Conservation (phyloP, 768 basidiomycete genomes). For the Russula ochroleuca region DNA sequence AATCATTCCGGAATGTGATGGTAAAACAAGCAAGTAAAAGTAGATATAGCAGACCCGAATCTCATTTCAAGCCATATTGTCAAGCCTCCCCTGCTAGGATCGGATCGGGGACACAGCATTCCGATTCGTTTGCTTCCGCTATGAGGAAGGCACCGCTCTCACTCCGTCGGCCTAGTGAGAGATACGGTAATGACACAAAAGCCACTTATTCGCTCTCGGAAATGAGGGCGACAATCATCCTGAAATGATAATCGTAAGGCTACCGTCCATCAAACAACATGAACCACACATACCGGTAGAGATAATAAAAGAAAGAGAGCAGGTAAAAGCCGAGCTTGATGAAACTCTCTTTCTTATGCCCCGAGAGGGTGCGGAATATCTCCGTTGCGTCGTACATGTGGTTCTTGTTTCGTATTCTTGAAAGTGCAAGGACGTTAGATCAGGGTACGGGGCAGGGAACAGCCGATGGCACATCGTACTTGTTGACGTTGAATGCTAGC, state of each 20-base stretch:
- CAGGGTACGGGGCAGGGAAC: background rate
- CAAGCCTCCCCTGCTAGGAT: conserved; percentile 7
- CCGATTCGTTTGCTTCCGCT: conserved; percentile 10
- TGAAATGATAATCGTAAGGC: conserved; percentile 25
- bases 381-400: conserved; percentile 99
- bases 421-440: conserved; percentile 1
- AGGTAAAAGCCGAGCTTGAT: conserved; percentile 93
- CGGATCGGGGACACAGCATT: conserved; percentile 8
- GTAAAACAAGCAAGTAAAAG: conserved; percentile 29
- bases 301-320: conserved; percentile 87
- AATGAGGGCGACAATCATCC: conserved; percentile 53
- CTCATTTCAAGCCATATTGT: conserved; percentile 12
- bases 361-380: conserved; percentile 91
- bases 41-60: conserved; percentile 26
- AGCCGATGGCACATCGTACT: conserved; percentile 49
- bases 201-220: conserved; percentile 39
- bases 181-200: conserved; percentile 1
- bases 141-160: background rate
- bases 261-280: background rate
- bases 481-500: conserved; percentile 87
- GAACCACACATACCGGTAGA: conserved; percentile 64
- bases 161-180: background rate
- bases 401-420: conserved; percentile 83
- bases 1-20: conserved; percentile 20
- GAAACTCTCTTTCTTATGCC: conserved; percentile 95